Evolutionary conservation across 805 yeast genomes (phyloP), one percentile per base, ranked within the genome.

Genomic region (Starmerella apis): DNA sequence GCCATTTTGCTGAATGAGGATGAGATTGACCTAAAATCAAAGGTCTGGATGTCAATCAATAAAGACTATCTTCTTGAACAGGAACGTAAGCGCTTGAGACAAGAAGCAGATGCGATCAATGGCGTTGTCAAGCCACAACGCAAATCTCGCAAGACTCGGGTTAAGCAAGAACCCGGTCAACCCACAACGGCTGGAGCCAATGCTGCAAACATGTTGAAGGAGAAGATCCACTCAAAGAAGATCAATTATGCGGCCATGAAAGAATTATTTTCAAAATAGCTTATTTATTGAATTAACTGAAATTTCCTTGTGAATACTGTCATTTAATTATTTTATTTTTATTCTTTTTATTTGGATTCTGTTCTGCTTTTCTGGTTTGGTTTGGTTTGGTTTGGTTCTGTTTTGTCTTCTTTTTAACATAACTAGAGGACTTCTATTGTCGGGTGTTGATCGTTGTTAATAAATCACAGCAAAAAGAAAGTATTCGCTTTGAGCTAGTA

Each of bases 41-140:
- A 83, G 52, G 77, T 88, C 3, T 92, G 98, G 97, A 79, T 83
- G 48, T 88, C 92, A 2, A 72, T 86, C 35, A 88, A 94, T 65
- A 84, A 83, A 52, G 97, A 88, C 25, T 92, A 78, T 62, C 68
- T 92, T 49, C 63, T 86, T 8, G 92, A 83, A 43, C 95, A 86
- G 65, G 96, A 90, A 59, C 77, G 78, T 58, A 87, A 86, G 61
- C 71, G 88, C 54, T 71, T 90, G 52, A 86, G 88, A 63, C 74
- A 75, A 47, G 95, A 87, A 63, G 92, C 95, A 0, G 97, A 92
- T 67, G 78, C 76, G 52, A 76, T 85, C 27, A 82, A 90, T 0
- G 98, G 97, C 53, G 68, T 77, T 13, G 73, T 77, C 59, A 77
- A 76, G 66, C 73, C 78, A 48, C 70, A 72, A 24, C 61, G 71